phyloP scores from a whole-genome alignment of 768 basidiomycete genomes.

The Boletus reticulatus region DNA sequence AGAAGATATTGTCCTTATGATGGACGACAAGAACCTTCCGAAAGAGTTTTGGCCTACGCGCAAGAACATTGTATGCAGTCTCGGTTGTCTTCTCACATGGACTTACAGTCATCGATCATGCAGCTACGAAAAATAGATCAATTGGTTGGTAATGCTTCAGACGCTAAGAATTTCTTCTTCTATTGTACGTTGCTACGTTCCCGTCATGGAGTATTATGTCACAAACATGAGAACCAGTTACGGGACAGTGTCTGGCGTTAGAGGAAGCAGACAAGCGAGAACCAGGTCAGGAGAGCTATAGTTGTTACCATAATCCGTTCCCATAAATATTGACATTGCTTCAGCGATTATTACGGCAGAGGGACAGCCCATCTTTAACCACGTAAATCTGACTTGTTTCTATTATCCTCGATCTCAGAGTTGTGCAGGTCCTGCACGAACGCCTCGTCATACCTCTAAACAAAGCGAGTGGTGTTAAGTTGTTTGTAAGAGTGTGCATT shows the following conservation, averaged over 20 bases:
- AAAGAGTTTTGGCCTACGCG: background rate
- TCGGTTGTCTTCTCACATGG: background rate
- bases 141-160: constrained; percentile 39
- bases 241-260: background rate
- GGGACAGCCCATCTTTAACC: constrained; percentile 1
- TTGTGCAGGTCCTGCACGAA: constrained; percentile 1
- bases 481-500: constrained; percentile 1
- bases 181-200: constrained; percentile 40
- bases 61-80: constrained; percentile 3
- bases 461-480: background rate
- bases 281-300: constrained; percentile 36
- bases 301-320: no score
- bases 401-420: background rate
- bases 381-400: constrained; percentile 1
- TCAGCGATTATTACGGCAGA: background rate
- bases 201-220: background rate
- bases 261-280: constrained; percentile 37
- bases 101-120: no score
- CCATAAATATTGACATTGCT: background rate
- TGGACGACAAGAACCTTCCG: background rate
- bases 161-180: constrained; percentile 48
- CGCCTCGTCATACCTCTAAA: background rate
- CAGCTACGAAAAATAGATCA: constrained; percentile 43
- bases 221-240: background rate
- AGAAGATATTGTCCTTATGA: background rate